Base-by-base conservation (phyloP, 1,284 basidiomycete genomes). In the Coniferiporia weirii region DNA sequence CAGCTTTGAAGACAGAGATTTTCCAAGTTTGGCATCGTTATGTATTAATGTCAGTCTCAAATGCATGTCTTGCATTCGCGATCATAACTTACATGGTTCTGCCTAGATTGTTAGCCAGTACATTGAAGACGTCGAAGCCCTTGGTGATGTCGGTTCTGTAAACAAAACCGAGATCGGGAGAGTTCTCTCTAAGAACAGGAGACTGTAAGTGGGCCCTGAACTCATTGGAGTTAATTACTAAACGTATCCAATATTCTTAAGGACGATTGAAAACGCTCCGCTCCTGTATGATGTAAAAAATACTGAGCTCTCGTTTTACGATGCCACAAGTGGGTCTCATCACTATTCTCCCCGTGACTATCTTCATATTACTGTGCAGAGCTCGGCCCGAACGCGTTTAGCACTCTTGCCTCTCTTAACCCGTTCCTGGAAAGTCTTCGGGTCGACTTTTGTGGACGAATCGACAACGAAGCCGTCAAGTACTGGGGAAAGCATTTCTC, bases 121-220 rank as follows among this genome's bases (percentile, higher is more conserved):
- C 68, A 97, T 98, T 59, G 84, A 95, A 61, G 88, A 95, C 63
- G 87, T 98, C 13, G 95, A 98, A 63, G 87, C 90, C 0, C 76
- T 98, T 4, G 94, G 95, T 0, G 87, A 94, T 66, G 90, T 98
- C 57, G 92, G 93, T 0, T 68, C 79, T 1, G 72, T 89, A 69
- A 95, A 93, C 68, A 77, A 93, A 75, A 85, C 93, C 64, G 84
- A 86, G 51, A 89, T 96, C 48, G 84, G 89, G 22, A 89, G 89
- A 71, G 89, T 93, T 17, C 80, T 99, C 43, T 89, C 89, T 44
- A 92, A 91, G 71, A 93, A 90, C 67, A 81, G 96, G 38, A 83
- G 87, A 62, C 76, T 99, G 87, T 94, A 69, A 69, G 89, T 81
- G 27, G 2, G 27, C 5, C 46, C 13, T 32, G 5, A 8, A 20